Percentiles rank a stretch among this genome's conserved stretches.
Evolutionary conservation across 495 filamentous ascomycete genomes (phyloP).

Genomic region (Astrothelium subdiscretum): DNA sequence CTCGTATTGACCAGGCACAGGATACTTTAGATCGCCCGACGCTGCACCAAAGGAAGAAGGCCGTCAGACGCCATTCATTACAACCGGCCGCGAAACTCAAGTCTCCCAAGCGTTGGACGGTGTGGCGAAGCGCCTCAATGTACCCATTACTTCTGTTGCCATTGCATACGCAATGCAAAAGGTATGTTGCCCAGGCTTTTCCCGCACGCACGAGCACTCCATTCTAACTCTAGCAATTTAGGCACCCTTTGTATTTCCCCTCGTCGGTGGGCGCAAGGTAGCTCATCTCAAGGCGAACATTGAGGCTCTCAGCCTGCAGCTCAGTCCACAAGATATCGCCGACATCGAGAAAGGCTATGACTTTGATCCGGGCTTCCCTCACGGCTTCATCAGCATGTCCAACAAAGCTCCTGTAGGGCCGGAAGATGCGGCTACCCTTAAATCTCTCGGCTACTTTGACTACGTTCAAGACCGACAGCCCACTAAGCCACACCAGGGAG

Average conservation of each 20-base stretch:
- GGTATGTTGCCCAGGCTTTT: too few relatives aligned
- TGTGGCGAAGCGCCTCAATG: conserved; percentile 13
- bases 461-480: too few relatives aligned
- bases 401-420: background rate
- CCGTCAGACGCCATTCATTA: conserved; percentile 19
- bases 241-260: conserved; percentile 60
- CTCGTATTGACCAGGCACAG: too few relatives aligned
- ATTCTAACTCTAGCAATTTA: too few relatives aligned
- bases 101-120: conserved; percentile 9
- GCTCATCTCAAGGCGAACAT: conserved; percentile 56
- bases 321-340: conserved; percentile 47
- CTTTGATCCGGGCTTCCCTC: conserved; percentile 53
- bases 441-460: too few relatives aligned
- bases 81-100: conserved; percentile 2
- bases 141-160: conserved; percentile 1
- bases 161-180: conserved; percentile 35
- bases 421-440: too few relatives aligned
- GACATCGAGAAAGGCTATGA: conserved; percentile 49
- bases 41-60: conserved; percentile 25
- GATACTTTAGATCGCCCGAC: too few relatives aligned
- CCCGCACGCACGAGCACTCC: too few relatives aligned
- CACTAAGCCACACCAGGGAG: too few relatives aligned
- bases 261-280: conserved; percentile 53
- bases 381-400: background rate
- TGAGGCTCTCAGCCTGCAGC: conserved; percentile 43